A percentile compares a stretch with the other conserved stretches of the same genome.
Evolutionary conservation across 164 flowering plant genomes (phyloP).

Genomic region (Magnolia sinica): DNA sequence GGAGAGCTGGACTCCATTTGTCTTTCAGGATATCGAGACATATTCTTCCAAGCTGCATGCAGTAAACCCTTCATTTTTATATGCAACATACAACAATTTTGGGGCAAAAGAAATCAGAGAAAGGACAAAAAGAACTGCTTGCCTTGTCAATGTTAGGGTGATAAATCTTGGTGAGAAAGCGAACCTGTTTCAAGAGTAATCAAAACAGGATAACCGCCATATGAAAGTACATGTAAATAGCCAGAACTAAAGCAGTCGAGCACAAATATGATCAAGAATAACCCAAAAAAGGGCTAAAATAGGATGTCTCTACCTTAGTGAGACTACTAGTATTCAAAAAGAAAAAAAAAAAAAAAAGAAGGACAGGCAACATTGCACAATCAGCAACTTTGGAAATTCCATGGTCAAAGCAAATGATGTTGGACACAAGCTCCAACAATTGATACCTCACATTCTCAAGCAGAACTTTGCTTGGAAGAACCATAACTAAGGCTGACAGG

Average conservation of each 20-base stretch:
- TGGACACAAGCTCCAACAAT: no score
- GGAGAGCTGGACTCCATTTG: constrained; percentile 99
- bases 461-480: not conserved
- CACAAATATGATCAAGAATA: not conserved
- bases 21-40: constrained; percentile 96
- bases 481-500: not conserved
- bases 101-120: not conserved
- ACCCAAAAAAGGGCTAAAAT: not conserved
- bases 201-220: not conserved
- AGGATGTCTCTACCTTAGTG: no score
- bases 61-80: constrained; percentile 1
- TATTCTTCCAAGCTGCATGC: constrained; percentile 88
- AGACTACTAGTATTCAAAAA: not conserved
- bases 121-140: constrained; percentile 6
- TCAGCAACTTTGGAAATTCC: not conserved
- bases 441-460: not conserved
- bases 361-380: not conserved
- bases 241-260: not conserved
- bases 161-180: constrained; percentile 84
- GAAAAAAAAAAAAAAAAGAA: not conserved
- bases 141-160: constrained; percentile 93
- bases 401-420: no score
- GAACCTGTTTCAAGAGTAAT: constrained; percentile 48
- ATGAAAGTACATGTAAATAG: no score
- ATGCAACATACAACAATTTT: not conserved